These are phyloP conservation scores for Amanita muscaria DNA, from an alignment of 768 basidiomycete genomes.

Conservation along the genomic window DNA sequence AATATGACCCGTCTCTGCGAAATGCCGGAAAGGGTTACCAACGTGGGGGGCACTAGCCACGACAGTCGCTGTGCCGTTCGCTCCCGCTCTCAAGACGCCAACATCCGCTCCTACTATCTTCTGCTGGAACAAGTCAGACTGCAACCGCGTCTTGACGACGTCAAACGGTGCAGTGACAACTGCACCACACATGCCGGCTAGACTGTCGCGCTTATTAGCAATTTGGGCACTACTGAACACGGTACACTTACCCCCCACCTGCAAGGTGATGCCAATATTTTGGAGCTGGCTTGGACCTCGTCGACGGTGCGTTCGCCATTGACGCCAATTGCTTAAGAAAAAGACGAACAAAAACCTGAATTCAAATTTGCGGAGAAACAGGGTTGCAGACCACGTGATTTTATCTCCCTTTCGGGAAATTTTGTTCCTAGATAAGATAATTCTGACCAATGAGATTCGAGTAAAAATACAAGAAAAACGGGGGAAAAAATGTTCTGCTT, in stretches of 20 bases:
- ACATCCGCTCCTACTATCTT: slow-evolving; percentile 25
- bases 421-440: slow-evolving; percentile 15
- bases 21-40: slow-evolving; percentile 73
- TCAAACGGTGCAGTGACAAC: slow-evolving; percentile 97
- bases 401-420: slow-evolving; percentile 7
- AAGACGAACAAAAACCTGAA: too few relatives aligned
- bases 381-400: slow-evolving; percentile 4
- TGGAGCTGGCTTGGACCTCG: slow-evolving; percentile 41
- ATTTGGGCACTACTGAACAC: too few relatives aligned
- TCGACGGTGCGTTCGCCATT: slow-evolving; percentile 20
- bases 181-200: slow-evolving; percentile 97
- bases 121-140: slow-evolving; percentile 72
- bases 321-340: neutral
- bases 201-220: slow-evolving; percentile 38
- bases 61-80: slow-evolving; percentile 17
- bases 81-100: slow-evolving; percentile 29
- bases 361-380: too few relatives aligned
- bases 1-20: slow-evolving; percentile 90
- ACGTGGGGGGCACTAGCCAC: slow-evolving; percentile 31
- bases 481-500: slow-evolving; percentile 33
- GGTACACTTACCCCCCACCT: slow-evolving; percentile 77
- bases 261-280: slow-evolving; percentile 82
- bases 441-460: too few relatives aligned
- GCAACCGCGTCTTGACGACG: slow-evolving; percentile 94
- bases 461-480: too few relatives aligned